These are phyloP conservation scores for Hyaloscypha bicolor DNA, from an alignment of 495 filamentous ascomycete genomes.

Conservation along the genomic window DNA sequence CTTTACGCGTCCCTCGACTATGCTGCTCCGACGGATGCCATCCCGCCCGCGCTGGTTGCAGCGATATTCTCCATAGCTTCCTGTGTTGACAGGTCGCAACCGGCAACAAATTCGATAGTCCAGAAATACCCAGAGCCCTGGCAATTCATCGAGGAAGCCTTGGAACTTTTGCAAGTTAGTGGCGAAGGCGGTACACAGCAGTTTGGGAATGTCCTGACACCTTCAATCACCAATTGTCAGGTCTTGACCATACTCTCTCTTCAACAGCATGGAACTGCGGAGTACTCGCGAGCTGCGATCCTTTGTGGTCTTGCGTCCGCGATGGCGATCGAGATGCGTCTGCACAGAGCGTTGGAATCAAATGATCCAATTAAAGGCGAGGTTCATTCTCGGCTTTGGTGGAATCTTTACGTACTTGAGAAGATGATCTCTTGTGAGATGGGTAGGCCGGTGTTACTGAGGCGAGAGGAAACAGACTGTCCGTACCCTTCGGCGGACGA, in stretches of 20 bases:
- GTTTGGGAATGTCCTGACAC: conserved; percentile 15
- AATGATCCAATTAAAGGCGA: conserved; percentile 24
- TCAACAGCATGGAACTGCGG: conserved; percentile 33
- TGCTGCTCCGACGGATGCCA: conserved; percentile 15
- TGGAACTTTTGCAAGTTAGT: conserved; percentile 21
- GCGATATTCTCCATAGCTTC: conserved; percentile 32
- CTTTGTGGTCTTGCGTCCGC: conserved; percentile 29
- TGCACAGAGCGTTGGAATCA: conserved; percentile 17
- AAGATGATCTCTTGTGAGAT: conserved; percentile 32
- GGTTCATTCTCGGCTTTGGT: conserved; percentile 32
- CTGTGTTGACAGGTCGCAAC: conserved; percentile 23
- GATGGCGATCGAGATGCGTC: conserved; percentile 31
- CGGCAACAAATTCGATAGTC: conserved; percentile 1
- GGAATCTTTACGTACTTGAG: conserved; percentile 32
- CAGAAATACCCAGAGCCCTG: conserved; percentile 22
- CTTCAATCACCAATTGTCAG: conserved; percentile 31
- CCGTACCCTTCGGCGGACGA: conserved; percentile 27
- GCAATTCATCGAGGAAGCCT: conserved; percentile 25
- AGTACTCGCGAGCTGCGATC: conserved; percentile 27
- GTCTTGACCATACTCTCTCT: conserved; percentile 27
- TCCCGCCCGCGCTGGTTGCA: conserved; percentile 21
- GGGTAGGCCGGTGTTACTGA: conserved; percentile 25
- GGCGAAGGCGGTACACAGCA: neutral
- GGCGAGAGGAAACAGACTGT: conserved; percentile 30
- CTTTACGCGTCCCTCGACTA: conserved; percentile 28